Conservation (phyloP, 805 yeast genomes). For the Lipomyces kockii region DNA sequence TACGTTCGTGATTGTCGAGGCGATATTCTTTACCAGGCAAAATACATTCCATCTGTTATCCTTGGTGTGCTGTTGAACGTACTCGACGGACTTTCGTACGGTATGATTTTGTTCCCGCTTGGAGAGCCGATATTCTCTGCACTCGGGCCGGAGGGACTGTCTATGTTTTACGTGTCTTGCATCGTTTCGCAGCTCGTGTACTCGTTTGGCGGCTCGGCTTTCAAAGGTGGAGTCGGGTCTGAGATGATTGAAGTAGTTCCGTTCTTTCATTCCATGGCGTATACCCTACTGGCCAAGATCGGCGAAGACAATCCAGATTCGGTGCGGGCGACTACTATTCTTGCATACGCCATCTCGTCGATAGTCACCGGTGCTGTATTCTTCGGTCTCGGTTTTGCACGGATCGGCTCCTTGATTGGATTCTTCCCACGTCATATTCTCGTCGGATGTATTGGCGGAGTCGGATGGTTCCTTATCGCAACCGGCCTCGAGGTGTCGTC, state of each 20-base stretch:
- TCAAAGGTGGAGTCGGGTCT: constrained; percentile 89
- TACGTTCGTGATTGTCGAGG: not conserved
- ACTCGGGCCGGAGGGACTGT: constrained; percentile 85
- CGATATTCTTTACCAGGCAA: constrained; percentile 12
- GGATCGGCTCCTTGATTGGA: constrained; percentile 84
- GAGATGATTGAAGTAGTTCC: constrained; percentile 99
- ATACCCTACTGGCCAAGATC: constrained; percentile 61
- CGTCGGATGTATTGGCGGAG: constrained; percentile 98
- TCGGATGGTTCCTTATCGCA: constrained; percentile 86
- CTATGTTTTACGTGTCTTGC: constrained; percentile 93
- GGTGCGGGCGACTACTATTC: constrained; percentile 81
- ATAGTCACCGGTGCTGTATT: constrained; percentile 86
- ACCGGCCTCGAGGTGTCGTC: constrained; percentile 95
- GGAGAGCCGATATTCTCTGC: constrained; percentile 76
- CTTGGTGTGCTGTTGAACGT: constrained; percentile 84
- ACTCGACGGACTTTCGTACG: constrained; percentile 91
- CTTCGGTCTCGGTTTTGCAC: constrained; percentile 73
- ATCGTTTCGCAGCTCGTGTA: constrained; percentile 86
- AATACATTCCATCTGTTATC: constrained; percentile 74
- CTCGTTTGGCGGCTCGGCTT: constrained; percentile 89
- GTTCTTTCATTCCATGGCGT: constrained; percentile 94
- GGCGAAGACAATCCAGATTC: constrained; percentile 53
- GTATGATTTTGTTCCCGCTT: constrained; percentile 96
- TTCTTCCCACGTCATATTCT: constrained; percentile 95
- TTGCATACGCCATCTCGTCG: constrained; percentile 82